Evolutionary conservation across 805 yeast species (phyloP).

Genomic region (Deakozyma indianensis): DNA sequence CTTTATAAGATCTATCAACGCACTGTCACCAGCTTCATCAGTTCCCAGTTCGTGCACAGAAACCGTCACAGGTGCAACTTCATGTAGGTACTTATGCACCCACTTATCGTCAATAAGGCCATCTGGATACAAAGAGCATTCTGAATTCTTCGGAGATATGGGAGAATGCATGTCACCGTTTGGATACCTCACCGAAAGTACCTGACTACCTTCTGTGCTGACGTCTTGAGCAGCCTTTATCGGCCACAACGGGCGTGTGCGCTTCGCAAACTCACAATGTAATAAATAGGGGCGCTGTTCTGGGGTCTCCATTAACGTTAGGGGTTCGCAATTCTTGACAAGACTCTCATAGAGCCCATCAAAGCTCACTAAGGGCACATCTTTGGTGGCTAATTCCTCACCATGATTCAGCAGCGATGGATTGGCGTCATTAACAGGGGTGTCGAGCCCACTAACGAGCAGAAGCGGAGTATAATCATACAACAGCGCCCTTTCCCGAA

Average conservation of each 20-base stretch:
- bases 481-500: neutral
- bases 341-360: neutral
- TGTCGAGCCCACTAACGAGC: neutral
- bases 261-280: neutral
- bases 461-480: neutral
- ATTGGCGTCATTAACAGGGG: neutral
- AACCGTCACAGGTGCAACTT: slow-evolving; percentile 31
- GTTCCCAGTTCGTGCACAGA: slow-evolving; percentile 27
- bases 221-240: neutral
- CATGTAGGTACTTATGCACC: slow-evolving; percentile 34
- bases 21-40: slow-evolving; percentile 16
- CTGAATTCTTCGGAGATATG: slow-evolving; percentile 29
- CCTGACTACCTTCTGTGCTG: neutral
- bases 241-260: neutral
- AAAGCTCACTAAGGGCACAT: neutral
- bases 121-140: slow-evolving; percentile 25
- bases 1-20: slow-evolving; percentile 10
- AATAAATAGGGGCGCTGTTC: neutral
- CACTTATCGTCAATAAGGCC: slow-evolving; percentile 32
- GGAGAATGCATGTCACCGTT: slow-evolving; percentile 12
- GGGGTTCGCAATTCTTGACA: neutral
- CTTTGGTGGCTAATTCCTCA: neutral
- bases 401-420: no score
- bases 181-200: neutral
- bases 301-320: neutral